A percentile compares a stretch with the other conserved stretches of the same genome.
These are phyloP conservation scores for Starmera quercuum DNA, from an alignment of 805 yeast species.

Conservation along the genomic window DNA sequence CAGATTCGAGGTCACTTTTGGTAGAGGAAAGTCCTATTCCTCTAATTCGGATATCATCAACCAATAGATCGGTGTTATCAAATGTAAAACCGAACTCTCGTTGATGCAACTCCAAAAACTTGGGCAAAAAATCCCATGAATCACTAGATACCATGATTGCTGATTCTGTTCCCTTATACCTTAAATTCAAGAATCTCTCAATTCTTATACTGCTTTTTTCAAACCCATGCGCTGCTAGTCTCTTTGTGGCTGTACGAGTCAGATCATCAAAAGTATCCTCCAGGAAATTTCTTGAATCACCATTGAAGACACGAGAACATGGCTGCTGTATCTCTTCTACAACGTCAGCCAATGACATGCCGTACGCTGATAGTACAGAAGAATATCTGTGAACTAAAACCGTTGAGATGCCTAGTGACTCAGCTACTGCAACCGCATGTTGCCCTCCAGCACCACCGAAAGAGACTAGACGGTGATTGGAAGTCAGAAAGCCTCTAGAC, in stretches of 20 bases:
- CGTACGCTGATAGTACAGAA: constrained; percentile 39
- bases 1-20: too few relatives aligned
- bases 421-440: constrained; percentile 35
- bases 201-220: constrained; percentile 15
- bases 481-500: constrained; percentile 34
- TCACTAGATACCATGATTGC: constrained; percentile 26
- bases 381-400: constrained; percentile 40
- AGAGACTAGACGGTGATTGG: constrained; percentile 35
- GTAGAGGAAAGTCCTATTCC: too few relatives aligned
- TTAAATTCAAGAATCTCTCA: constrained; percentile 30
- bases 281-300: constrained; percentile 8
- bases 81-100: constrained; percentile 31
- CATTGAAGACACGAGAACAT: constrained; percentile 19
- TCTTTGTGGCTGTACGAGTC: neutral
- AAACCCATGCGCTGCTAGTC: constrained; percentile 18
- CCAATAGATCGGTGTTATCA: constrained; percentile 22
- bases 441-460: constrained; percentile 48
- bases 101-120: constrained; percentile 24
- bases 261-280: constrained; percentile 2
- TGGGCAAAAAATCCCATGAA: constrained; percentile 16
- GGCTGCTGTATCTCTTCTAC: constrained; percentile 21
- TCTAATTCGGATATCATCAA: constrained; percentile 28
- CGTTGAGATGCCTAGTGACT: constrained; percentile 30
- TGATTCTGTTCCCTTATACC: constrained; percentile 40
- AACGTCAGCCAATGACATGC: constrained; percentile 34